Evolutionary conservation across 2,329 filamentous ascomycete species (phyloP).

Genomic region (Fusarium mexicanum): DNA sequence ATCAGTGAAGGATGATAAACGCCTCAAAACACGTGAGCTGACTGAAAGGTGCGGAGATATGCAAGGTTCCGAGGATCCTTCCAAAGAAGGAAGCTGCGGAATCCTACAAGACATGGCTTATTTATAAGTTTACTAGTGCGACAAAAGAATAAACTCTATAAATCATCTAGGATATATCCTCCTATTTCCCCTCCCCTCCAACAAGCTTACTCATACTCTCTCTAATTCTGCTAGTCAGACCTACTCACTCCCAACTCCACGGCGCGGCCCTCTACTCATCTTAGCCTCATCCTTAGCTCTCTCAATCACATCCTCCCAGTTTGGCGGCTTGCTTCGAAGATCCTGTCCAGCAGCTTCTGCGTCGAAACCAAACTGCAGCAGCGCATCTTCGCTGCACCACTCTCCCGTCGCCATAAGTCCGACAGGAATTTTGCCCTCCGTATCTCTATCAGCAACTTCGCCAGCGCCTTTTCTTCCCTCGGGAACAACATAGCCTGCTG

Average conservation of each 20-base stretch:
- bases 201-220: neutral
- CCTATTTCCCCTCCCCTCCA: neutral
- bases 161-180: slow-evolving; percentile 20
- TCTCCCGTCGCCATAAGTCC: slow-evolving; percentile 66
- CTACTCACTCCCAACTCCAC: neutral
- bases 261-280: neutral
- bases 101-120: neutral
- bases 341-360: slow-evolving; percentile 52
- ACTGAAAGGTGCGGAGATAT: neutral
- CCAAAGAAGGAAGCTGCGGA: neutral
- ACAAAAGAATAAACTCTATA: neutral
- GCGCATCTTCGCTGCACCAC: slow-evolving; percentile 61
- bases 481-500: slow-evolving; percentile 56
- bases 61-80: neutral
- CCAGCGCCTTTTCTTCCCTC: slow-evolving; percentile 46
- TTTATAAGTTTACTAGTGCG: neutral
- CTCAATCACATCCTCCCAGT: slow-evolving; percentile 33
- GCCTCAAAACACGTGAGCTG: slow-evolving; percentile 11
- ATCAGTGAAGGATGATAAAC: neutral
- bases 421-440: slow-evolving; percentile 57
- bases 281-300: slow-evolving; percentile 14
- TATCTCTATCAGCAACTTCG: slow-evolving; percentile 45
- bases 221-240: neutral
- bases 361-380: slow-evolving; percentile 60
- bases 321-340: slow-evolving; percentile 22